Base-by-base conservation (phyloP, 176 grass and related monocot species). In the Tillandsia fasciculata region DNA sequence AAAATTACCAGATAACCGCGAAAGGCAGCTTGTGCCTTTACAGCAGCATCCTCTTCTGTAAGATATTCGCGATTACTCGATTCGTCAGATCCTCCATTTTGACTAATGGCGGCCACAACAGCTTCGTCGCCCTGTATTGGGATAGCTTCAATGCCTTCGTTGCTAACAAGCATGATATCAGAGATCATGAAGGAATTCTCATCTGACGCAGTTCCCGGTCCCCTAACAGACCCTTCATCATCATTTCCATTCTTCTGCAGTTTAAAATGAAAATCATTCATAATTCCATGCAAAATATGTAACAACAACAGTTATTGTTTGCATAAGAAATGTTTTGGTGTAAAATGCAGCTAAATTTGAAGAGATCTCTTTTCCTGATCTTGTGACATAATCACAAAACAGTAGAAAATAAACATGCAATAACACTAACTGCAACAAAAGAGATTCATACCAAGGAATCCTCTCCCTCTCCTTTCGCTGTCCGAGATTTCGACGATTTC, bases 21-120 rank as follows among this genome's bases (percentile, higher is more conserved):
- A 71, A 92, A 97, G 70, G 93, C 89, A 51, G 93, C 86, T 58
- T 97, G 93, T 65, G 93, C 86, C 84, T 85, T 92, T 29, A 77
- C 70, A 68, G 93, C 89, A 80, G 93, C 93, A 73, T 85, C 67
- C 67, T 92, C 82, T 81, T 92, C 86, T 66, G 70, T 74, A 65
- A 74, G 26, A 68, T 85, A 78, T 64, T 64, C 77, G 26, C 75
- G 63, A 79, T 74, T 63, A 53, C 74, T 48, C 24, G 71, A 83
- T 73, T 76, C 11, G 48, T 70, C 61, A n/a, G 73, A 65, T 23
- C 70, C 72, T 74, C 64, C 3, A 81, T 14, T 73, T 82, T 76
- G 81, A 79, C 26, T 75, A n/a, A 78, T 57, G 50, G 66, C 53
- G 58, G 50, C 50, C 14, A 33, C 51, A 28, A n/a, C 27, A 29